Evolutionary conservation across 768 basidiomycete genomes (phyloP), one percentile per base, ranked within the genome.

Genomic region (Mycena vulgaris): DNA sequence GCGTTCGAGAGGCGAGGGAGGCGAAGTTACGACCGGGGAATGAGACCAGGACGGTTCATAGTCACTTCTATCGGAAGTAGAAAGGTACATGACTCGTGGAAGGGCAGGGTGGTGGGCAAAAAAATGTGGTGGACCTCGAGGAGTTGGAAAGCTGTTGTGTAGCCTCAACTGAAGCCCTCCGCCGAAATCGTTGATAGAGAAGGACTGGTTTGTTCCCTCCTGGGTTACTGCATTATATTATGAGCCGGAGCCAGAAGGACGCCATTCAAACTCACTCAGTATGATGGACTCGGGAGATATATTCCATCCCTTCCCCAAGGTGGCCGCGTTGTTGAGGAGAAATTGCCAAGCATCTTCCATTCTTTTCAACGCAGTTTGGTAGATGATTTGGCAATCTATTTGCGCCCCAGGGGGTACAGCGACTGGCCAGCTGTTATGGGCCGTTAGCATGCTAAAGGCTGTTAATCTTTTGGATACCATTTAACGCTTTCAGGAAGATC

Each of bases 391-490:
- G n/a, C 86, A 80, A 35, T 83, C 81, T 0, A 81, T 77, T 56
- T 86, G 79, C 39, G 76, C 73, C 21, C 79, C 76, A 3, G 83
- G 78, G 17, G 82, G 80, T 3, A 86, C 81, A 1, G 81, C 79
- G 27, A 88, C 78, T 2, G 85, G 78, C 87, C 87, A 88, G 39
- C 87, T 88, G 30, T 2, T 3, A 16, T 21, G 39, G 28, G 52
- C 69, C 8, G 49, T 55, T 8, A 58, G 16, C 49, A 14, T 30
- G 28, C 3, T 27, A 25, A 3, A 48, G n/a, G 45, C n/a, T 37
- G 45, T 16, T 27, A n/a, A 8, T 16, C 17, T 28, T 9, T 9
- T 37, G 56, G 77, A 71, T 69, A 82, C 80, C 83, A 84, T 61
- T 79, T 65, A 55, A 81, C 70, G 69, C 68, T 73, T 17, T 75